Base-by-base conservation (phyloP, 306 rosid species). In the Nissolia schottii region DNA sequence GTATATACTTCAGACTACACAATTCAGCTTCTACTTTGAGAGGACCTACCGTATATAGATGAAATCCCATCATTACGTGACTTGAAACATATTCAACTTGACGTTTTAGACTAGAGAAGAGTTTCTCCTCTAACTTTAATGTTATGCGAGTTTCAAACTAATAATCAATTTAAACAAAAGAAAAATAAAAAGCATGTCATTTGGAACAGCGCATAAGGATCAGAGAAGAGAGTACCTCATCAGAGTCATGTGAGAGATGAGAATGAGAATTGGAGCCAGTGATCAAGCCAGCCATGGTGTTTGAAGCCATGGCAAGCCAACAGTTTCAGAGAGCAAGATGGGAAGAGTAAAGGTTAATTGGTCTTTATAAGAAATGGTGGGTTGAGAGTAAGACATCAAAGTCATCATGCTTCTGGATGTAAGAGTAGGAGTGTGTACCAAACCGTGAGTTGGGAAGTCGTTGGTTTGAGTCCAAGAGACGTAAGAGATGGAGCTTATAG, bases 391-490 rank as follows among this genome's bases (percentile, higher is more conserved):
- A 59, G 32, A 37, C 70, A 83, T 76, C 84, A 48, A 25, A 35
- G 84, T 64, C 59, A 48, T 71, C 58, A 54, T 70, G 65, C 51
- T 57, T 71, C 49, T 74, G 49, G 81, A 74, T 54, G 77, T 60
- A 48, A 48, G 75, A 78, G 77, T 60, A 48, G 38, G 75, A 78
- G 60, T 67, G 59, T 79, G 70, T 69, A 94, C 99, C 97, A 82
- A 79, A 91, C 91, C 50, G 90, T 89, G 91, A 85, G 99, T 91
- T 94, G 96, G 89, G 87, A 77, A 84, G 99, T 94, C 96, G 64
- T 82, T 28, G 48, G 82, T 89, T 91, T 81, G 93, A 89, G 92
- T 89, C 79, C n/a, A 85, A 84, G 82, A 79, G 84, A 94, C 86
- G 97, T 89, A 40, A 86, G 45, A 51, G 50, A 64, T 12, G 59